Evolutionary conservation across 148 eudicot species (phyloP), one percentile per base, ranked within the genome.

Genomic region (Chenopodium berlandieri): DNA sequence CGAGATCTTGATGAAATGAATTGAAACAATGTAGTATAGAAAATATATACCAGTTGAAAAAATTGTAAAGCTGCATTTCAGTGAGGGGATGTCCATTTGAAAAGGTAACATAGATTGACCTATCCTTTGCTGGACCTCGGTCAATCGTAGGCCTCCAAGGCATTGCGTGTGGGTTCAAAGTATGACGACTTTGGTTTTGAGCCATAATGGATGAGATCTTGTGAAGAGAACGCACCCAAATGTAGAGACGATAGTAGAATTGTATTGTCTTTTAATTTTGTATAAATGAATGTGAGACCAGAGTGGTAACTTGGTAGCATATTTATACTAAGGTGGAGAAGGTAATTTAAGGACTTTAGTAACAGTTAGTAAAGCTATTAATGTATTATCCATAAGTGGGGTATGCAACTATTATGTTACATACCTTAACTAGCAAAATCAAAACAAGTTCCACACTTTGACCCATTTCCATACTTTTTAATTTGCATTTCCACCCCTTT

Each of bases 151-250:
- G 85, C 10, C 47, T n/a, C 79, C 79, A 83, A 66, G 82, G 60
- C 63, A 14, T 14, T 46, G 82, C 85, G 44, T 79, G 2, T 4
- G 85, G 82, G n/a, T 83, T 75, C 5, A 83, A 73, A 44, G 7
- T 0, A 23, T 1, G 46, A 63, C 11, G 7, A 0, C 2, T 3
- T 23, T 31, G 32, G 48, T 27, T 81, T 25, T 19, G n/a, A 5
- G 69, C 52, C 75, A 76, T 68, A 10, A 17, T 2, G 31, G 63
- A 31, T 13, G 34, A 20, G 30, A 52, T 7, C 7, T 31, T 25
- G 65, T 30, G 37, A 75, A 20, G 11, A 22, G 64, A 75, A 63
- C 0, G n/a, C 58, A 11, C 7, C 13, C 3, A 64, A 2, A 32
- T 68, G 7, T 16, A 54, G 60, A 22, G 5, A 54, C 16, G 56